These are phyloP conservation scores for Ceratorhiza oryzae-sativae DNA, from an alignment of 1,284 basidiomycete genomes.

Conservation along the genomic window DNA sequence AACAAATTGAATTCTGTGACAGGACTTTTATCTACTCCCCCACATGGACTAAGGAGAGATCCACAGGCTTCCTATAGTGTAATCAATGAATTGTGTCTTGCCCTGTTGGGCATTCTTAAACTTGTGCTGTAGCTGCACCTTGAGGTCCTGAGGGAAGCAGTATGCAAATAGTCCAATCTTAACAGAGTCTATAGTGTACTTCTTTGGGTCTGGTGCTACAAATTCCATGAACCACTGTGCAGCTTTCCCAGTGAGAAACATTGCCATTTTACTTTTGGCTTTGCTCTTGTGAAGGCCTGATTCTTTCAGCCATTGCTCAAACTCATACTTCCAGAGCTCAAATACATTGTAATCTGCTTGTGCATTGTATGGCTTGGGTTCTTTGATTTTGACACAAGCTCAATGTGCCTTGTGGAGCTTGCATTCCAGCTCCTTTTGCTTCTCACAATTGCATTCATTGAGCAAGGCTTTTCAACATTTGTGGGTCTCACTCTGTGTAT, in stretches of 20 bases:
- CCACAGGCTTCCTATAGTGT: too few relatives aligned
- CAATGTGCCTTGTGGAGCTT: background rate
- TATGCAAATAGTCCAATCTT: constrained; percentile 52
- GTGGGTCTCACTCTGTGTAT: background rate
- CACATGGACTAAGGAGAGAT: too few relatives aligned
- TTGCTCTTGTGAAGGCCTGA: background rate
- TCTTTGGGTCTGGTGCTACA: constrained; percentile 11
- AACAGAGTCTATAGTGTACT: background rate
- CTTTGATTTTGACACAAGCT: background rate
- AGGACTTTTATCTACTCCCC: too few relatives aligned
- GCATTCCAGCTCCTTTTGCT: background rate
- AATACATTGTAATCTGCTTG: constrained; percentile 15
- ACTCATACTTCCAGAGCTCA: constrained; percentile 29
- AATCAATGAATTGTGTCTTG: constrained; percentile 28
- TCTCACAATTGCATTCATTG: background rate
- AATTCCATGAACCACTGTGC: constrained; percentile 18
- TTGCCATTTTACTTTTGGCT: background rate
- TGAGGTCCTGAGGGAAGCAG: constrained; percentile 56
- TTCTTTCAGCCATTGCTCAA: constrained; percentile 9
- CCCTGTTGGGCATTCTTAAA: constrained; percentile 44
- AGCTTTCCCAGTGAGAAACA: constrained; percentile 25
- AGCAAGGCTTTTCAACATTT: background rate
- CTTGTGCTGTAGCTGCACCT: constrained; percentile 43
- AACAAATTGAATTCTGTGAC: too few relatives aligned
- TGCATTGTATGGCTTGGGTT: constrained; percentile 20